Conservation (phyloP, 1,139 yeast species). For the Saccharomycopsis hybrid region DNA sequence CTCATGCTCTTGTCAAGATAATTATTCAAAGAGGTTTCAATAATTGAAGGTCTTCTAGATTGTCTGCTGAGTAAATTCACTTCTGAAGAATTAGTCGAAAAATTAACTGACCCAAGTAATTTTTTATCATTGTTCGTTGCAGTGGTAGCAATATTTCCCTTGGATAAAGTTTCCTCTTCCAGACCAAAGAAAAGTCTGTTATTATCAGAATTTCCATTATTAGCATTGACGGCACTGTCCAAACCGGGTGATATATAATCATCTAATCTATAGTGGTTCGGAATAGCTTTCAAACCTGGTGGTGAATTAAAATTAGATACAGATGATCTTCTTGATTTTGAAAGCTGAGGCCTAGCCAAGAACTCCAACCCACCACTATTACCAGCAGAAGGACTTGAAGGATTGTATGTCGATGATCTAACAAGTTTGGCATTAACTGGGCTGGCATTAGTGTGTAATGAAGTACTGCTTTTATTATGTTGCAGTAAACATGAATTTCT, state of each 20-base stretch:
- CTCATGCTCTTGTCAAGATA: slow-evolving; percentile 13
- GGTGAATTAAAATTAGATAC: not conserved
- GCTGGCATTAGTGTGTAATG: not conserved
- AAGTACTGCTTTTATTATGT: slow-evolving; percentile 6
- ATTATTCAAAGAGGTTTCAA: slow-evolving; percentile 17
- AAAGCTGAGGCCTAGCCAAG: not conserved
- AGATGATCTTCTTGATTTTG: slow-evolving; percentile 1
- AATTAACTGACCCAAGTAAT: not conserved
- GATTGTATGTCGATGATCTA: slow-evolving; percentile 1
- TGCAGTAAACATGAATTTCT: slow-evolving; percentile 12
- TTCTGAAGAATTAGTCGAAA: not conserved
- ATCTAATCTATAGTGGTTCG: slow-evolving; percentile 17
- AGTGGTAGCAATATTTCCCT: not conserved
- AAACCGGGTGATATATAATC: slow-evolving; percentile 19
- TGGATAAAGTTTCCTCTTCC: not conserved
- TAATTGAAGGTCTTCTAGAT: slow-evolving; percentile 18
- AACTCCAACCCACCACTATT: not conserved
- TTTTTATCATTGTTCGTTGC: not conserved
- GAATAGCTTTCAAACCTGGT: slow-evolving; percentile 14
- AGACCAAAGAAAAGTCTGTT: not conserved
- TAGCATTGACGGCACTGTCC: slow-evolving; percentile 12
- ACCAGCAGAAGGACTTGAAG: slow-evolving; percentile 1
- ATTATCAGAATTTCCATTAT: not conserved
- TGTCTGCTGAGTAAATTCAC: slow-evolving; percentile 1
- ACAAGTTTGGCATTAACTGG: not conserved